Base-by-base conservation (phyloP, 345 rosid genomes). In the Kernera saxatilis region DNA sequence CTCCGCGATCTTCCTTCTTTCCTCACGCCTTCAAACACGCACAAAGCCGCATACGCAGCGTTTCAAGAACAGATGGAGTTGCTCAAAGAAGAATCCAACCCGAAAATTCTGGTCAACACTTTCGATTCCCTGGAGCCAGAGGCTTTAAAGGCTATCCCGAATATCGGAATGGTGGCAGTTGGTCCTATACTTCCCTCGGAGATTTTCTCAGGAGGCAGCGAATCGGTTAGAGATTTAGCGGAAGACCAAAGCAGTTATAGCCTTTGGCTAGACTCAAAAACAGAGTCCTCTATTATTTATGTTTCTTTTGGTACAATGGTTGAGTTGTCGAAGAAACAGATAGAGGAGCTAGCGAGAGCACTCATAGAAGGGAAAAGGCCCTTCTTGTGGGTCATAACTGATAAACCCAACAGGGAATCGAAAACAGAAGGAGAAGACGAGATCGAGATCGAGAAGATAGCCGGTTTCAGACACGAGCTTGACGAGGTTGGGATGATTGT, bases 261-360 rank as follows among this genome's bases (percentile, higher is more conserved):
- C 2, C 67, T 62, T 55, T 90, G 88, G 90, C 58, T 88, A 25
- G 55, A 80, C 53, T 82, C 84, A 3, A 79, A 80, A 65, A 48
- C 81, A 32, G 69, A 79, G 32, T 74, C 83, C 23, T 89, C 93
- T 10, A 87, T 87, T 29, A 61, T 89, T 22, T 89, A 87, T 23
- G 74, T 87, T 14, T 82, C 96, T 2, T 89, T 87, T 51, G 96
- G 96, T 22, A 89, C 82, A 77, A 18, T 83, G 25, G 59, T 71
- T 30, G 71, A 48, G 64, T 9, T 89, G 22, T 66, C 86, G 0
- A 79, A 80, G 70, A 52, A 43, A 49, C 92, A 89, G 57, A 50
- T 78, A 21, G 83, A 80, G 51, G 89, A 83, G 23, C 51, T 85
- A 0, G 86, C 79, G 3, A 45, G 61, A 0, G 88, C 81, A 10